Evolutionary conservation across 257 asterid genomes (phyloP).

Genomic region (Mitragyna speciosa): DNA sequence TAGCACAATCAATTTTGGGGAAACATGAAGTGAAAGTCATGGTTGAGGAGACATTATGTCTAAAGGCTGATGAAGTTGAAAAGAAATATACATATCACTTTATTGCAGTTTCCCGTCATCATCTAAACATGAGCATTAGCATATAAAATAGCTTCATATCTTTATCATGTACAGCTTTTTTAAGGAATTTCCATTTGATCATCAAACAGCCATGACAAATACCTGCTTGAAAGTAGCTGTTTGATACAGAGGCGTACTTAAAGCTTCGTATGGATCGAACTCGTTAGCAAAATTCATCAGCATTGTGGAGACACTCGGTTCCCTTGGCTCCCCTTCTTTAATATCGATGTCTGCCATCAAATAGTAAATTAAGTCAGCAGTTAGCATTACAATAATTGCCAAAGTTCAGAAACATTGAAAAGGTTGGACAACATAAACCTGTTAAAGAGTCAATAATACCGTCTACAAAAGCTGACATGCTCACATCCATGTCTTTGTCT

Average conservation of each 20-base stretch:
- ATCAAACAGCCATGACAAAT: constrained; percentile 11
- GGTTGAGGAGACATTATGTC: background rate
- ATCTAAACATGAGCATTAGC: background rate
- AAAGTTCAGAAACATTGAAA: background rate
- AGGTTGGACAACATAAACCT: constrained; percentile 31
- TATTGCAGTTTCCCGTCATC: background rate
- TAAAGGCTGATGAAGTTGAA: background rate
- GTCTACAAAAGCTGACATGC: constrained; percentile 47
- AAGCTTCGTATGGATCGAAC: constrained; percentile 82
- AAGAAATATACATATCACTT: background rate
- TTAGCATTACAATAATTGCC: background rate
- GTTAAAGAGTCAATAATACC: constrained; percentile 41
- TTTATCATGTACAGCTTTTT: background rate
- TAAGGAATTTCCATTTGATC: background rate
- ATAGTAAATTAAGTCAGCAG: constrained; percentile 1
- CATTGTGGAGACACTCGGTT: constrained; percentile 72
- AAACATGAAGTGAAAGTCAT: background rate
- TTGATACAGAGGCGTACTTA: constrained; percentile 94
- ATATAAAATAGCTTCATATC: background rate
- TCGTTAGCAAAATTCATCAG: constrained; percentile 83
- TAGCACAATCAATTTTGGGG: background rate
- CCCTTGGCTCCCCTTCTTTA: constrained; percentile 33
- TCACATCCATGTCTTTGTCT: constrained; percentile 60
- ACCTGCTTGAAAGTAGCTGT: constrained; percentile 99
- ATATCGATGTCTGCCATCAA: constrained; percentile 39